Evolutionary conservation across 2,329 filamentous ascomycete species (phyloP), one percentile per base, ranked within the genome.

Genomic region (Calonectria pteridis): DNA sequence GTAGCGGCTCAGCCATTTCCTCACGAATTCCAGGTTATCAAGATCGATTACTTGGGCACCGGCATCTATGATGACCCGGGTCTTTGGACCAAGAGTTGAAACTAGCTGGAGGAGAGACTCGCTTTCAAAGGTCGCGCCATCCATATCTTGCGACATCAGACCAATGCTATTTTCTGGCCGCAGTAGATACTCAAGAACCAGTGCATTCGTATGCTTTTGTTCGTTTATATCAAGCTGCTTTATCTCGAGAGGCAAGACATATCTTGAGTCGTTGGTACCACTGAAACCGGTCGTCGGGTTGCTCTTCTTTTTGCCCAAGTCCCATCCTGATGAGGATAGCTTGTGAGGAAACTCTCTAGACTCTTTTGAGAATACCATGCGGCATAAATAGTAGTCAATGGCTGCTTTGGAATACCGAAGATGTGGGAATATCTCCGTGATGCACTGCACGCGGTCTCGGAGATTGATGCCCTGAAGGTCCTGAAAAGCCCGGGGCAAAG

Each of bases 21-120:
- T 75, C 0, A 91, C 90, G 4, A 94, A 85, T 3, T 88, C 82
- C 0, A 83, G 3, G 74, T 94, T 94, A 20, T 84, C 86, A 0
- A 92, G 82, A 35, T 95, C 93, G 0, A 95, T 81, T 6, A 95
- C 89, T 63, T 93, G 91, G 0, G 94, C 93, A 0, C 94, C 93
- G 0, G 94, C 93, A 75, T 95, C 93, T 0, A 95, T 85, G 1
- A 95, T 88, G 0, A 95, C 92, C 0, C 88, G 86, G 0, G 89
- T 85, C 0, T 83, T 79, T 0, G 84, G 83, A 0, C 84, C 53
- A 55, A 89, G 81, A 0, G 58, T 58, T 0, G 84, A 80, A 0
- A 93, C 53, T 43, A 78, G 80, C 0, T 82, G 37, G 0, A 95
- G 78, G 0, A 94, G 78, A 1, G 78, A 73, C 14, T 86, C 79